Percentiles rank a stretch among this genome's conserved stretches.
phyloP scores from a whole-genome alignment of 2,329 filamentous ascomycete species.

The Pseudohalonectria lignicola region DNA sequence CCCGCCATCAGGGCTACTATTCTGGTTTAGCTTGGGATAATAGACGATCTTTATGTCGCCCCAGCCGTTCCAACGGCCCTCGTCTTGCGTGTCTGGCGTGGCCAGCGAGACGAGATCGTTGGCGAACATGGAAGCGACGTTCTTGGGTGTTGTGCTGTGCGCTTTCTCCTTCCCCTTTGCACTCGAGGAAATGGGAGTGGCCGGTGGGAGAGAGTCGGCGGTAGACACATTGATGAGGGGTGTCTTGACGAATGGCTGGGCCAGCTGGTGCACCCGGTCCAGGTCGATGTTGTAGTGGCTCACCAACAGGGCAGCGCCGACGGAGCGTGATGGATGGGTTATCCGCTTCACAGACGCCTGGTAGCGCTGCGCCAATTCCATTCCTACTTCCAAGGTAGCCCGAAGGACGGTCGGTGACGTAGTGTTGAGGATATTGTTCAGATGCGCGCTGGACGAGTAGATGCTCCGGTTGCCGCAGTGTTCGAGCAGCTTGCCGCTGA shows the following conservation, averaged over 20 bases:
- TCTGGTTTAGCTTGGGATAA: slow-evolving; percentile 58
- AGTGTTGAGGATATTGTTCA: slow-evolving; percentile 83
- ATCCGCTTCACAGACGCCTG: slow-evolving; percentile 77
- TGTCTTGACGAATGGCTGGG: slow-evolving; percentile 71
- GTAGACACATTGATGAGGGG: slow-evolving; percentile 35
- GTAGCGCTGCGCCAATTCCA: slow-evolving; percentile 85
- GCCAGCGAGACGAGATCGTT: slow-evolving; percentile 74
- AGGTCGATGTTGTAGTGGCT: slow-evolving; percentile 76
- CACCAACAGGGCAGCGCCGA: slow-evolving; percentile 63
- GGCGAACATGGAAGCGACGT: slow-evolving; percentile 55
- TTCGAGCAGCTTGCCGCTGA: slow-evolving; percentile 79
- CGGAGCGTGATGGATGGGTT: slow-evolving; percentile 49
- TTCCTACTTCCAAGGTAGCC: slow-evolving; percentile 66
- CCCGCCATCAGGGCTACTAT: too few relatives aligned
- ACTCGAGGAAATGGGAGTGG: slow-evolving; percentile 41
- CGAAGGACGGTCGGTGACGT: slow-evolving; percentile 72
- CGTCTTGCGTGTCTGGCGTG: slow-evolving; percentile 37
- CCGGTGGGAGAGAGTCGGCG: slow-evolving; percentile 34
- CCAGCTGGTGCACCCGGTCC: slow-evolving; percentile 75
- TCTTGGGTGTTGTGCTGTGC: slow-evolving; percentile 25
- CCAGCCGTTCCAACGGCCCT: slow-evolving; percentile 62
- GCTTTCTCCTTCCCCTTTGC: slow-evolving; percentile 68
- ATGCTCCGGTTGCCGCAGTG: slow-evolving; percentile 96
- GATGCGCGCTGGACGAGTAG: slow-evolving; percentile 83
- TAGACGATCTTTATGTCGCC: slow-evolving; percentile 72